These are phyloP conservation scores for Daldinia eschscholtzii DNA, from an alignment of 2,329 filamentous ascomycete genomes.

Conservation along the genomic window DNA sequence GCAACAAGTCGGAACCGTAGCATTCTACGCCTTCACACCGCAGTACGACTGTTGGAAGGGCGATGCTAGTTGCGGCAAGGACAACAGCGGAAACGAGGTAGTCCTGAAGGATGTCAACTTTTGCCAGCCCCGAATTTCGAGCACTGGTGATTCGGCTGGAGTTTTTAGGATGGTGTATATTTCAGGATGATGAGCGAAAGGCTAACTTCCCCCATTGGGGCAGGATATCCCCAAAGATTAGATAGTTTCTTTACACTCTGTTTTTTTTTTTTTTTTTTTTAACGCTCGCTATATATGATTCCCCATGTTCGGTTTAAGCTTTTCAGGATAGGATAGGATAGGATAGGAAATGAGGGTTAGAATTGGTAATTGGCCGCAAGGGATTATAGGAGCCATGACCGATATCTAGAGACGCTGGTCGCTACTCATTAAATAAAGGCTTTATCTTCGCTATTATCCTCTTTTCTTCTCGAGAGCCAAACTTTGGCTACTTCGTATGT, in stretches of 20 bases:
- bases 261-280: not conserved
- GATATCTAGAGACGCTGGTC: not conserved
- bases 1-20: constrained; percentile 32
- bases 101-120: constrained; percentile 26
- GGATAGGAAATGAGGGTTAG: not conserved
- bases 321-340: not conserved
- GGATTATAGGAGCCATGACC: not conserved
- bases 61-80: constrained; percentile 33
- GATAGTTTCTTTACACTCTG: not conserved
- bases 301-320: not conserved
- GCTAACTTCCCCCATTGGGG: not conserved
- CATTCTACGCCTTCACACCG: constrained; percentile 40
- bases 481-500: constrained; percentile 85
- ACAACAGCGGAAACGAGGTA: constrained; percentile 30
- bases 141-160: constrained; percentile 19
- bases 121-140: constrained; percentile 29
- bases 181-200: constrained; percentile 12
- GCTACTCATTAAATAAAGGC: constrained; percentile 31
- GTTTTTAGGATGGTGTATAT: constrained; percentile 39
- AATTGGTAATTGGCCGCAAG: constrained; percentile 1
- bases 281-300: not conserved
- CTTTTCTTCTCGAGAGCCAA: constrained; percentile 65
- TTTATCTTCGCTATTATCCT: constrained; percentile 39
- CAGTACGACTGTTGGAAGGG: constrained; percentile 35
- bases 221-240: not conserved